Evolutionary conservation across 148 eudicot genomes (phyloP).

Genomic region (Tetragonia tetragonoides): DNA sequence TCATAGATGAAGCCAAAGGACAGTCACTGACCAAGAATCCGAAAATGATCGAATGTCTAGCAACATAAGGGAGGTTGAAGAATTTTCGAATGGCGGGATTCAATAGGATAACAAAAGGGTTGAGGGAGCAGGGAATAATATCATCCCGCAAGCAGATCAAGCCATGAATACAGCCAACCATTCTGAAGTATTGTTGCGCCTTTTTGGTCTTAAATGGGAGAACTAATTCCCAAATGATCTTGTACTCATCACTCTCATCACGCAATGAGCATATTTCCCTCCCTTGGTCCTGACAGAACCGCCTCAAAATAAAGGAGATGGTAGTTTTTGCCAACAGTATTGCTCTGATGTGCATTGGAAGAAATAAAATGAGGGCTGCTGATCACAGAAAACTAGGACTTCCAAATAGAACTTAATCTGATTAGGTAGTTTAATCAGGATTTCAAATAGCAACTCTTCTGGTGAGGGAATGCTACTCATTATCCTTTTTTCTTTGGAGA

Average conservation of each 20-base stretch:
- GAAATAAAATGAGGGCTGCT: neutral
- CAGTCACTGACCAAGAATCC: neutral
- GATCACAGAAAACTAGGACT: slow-evolving; percentile 7
- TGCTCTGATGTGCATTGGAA: slow-evolving; percentile 2
- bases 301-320: neutral
- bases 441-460: neutral
- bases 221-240: slow-evolving; percentile 1
- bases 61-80: slow-evolving; percentile 14
- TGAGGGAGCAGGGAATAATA: neutral
- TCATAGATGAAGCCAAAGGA: slow-evolving; percentile 19
- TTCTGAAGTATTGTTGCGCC: neutral
- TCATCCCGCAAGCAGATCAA: slow-evolving; percentile 24
- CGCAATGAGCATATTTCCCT: neutral
- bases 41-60: too few species aligned
- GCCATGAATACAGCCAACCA: slow-evolving; percentile 27
- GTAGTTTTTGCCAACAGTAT: neutral
- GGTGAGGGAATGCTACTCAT: neutral
- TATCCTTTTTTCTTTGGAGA: neutral
- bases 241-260: neutral
- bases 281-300: too few species aligned
- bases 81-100: slow-evolving; percentile 23
- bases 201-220: slow-evolving; percentile 9
- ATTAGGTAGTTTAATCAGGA: slow-evolving; percentile 7
- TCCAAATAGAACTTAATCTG: slow-evolving; percentile 14
- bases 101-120: slow-evolving; percentile 8